Evolutionary conservation across 75 land plant genomes (phyloP).

Genomic region (Picea sitchensis): DNA sequence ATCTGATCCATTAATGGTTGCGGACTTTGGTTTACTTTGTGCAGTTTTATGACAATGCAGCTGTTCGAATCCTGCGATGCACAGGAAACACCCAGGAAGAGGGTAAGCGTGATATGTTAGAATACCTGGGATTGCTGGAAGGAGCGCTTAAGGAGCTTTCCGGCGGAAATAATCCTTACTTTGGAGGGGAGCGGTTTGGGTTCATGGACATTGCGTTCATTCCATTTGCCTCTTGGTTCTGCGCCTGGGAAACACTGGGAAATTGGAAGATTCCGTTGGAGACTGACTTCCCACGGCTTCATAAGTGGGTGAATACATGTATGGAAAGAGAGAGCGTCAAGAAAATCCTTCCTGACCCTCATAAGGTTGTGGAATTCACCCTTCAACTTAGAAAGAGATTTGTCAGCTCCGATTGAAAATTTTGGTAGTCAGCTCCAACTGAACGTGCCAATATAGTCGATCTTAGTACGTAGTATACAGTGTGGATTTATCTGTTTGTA

Average conservation of each 20-base stretch:
- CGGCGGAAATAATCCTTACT: neutral
- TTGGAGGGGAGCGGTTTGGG: neutral
- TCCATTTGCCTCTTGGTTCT: neutral
- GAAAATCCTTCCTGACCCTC: neutral
- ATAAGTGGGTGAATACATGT: neutral
- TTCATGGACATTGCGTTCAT: too few species aligned
- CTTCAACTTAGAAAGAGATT: too few species aligned
- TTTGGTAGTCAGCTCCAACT: too few species aligned
- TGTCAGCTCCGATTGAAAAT: too few species aligned
- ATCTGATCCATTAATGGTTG: neutral
- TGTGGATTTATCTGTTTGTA: too few species aligned
- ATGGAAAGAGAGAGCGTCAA: neutral
- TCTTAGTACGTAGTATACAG: too few species aligned
- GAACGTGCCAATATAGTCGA: too few species aligned
- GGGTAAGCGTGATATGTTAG: neutral
- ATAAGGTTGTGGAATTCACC: neutral
- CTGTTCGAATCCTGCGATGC: neutral
- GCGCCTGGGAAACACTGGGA: neutral
- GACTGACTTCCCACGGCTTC: neutral
- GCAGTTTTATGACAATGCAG: neutral
- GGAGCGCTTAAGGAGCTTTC: neutral
- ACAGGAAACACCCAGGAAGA: neutral
- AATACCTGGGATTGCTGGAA: neutral
- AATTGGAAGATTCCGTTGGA: neutral
- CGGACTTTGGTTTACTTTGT: neutral